Evolutionary conservation across 2,329 filamentous ascomycete genomes (phyloP).

Genomic region (Teratosphaeriaceae sp.): DNA sequence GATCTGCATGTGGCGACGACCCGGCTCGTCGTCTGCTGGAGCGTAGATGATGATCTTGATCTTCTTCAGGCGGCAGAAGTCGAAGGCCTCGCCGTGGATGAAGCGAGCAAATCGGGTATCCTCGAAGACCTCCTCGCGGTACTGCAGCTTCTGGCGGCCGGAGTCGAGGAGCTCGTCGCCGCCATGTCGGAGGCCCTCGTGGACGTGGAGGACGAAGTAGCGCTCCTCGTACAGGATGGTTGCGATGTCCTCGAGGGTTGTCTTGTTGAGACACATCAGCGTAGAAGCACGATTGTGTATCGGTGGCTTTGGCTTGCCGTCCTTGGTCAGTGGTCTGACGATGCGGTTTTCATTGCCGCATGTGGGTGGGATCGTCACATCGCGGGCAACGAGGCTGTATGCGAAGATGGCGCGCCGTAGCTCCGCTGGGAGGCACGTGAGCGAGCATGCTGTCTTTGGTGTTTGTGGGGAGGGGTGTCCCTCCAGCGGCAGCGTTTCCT

Average conservation of each 20-base stretch:
- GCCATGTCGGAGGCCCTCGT: slow-evolving; percentile 19
- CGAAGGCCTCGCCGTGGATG: slow-evolving; percentile 16
- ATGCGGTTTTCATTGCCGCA: neutral
- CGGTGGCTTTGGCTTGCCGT: slow-evolving; percentile 2
- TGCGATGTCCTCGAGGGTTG: slow-evolving; percentile 16
- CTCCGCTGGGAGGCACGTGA: slow-evolving; percentile 16
- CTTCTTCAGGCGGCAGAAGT: slow-evolving; percentile 24
- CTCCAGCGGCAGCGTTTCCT: no score
- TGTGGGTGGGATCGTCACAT: neutral
- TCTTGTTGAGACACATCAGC: slow-evolving; percentile 21
- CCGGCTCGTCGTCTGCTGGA: slow-evolving; percentile 3
- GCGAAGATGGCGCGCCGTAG: slow-evolving; percentile 16
- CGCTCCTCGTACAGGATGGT: slow-evolving; percentile 24
- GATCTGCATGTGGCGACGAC: slow-evolving; percentile 15
- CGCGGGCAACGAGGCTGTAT: slow-evolving; percentile 10
- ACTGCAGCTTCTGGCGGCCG: slow-evolving; percentile 26
- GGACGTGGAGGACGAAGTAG: slow-evolving; percentile 24
- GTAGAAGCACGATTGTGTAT: slow-evolving; percentile 16
- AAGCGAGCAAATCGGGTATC: slow-evolving; percentile 24
- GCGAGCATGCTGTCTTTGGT: no score
- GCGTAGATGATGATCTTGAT: slow-evolving; percentile 22
- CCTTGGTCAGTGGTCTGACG: neutral
- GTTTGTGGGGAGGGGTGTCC: no score
- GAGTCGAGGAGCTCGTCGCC: slow-evolving; percentile 27
- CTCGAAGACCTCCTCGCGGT: slow-evolving; percentile 13